Evolutionary conservation across 129 eudicot genomes (phyloP).

Genomic region (Helianthus annuus): HanXRQr2.0-SUNRISE NC_035449.2:158713977-158714476

Average conservation of each 20-base stretch:
- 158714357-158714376: conserved; percentile 76
- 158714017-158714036: conserved; percentile 62
- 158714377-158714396: conserved; percentile 77
- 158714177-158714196: conserved; percentile 60
- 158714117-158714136: conserved; percentile 69
- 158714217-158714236: not conserved
- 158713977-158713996: conserved; percentile 87
- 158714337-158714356: conserved; percentile 59
- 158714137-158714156: conserved; percentile 65
- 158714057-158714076: conserved; percentile 83
- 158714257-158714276: not conserved
- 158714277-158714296: conserved; percentile 67
- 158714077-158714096: conserved; percentile 86
- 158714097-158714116: conserved; percentile 76
- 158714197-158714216: not conserved
- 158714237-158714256: not conserved
- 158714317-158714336: conserved; percentile 47
- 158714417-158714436: not conserved
- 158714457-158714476: too few relatives aligned
- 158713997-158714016: conserved; percentile 85
- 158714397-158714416: conserved; percentile 76
- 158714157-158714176: conserved; percentile 64
- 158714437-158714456: too few relatives aligned
- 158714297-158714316: conserved; percentile 53
- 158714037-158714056: conserved; percentile 56